Percentiles rank a stretch among this genome's conserved stretches.
phyloP scores from a whole-genome alignment of 2,329 filamentous ascomycete genomes.

The Fusarium neocosmosporiellum region DNA sequence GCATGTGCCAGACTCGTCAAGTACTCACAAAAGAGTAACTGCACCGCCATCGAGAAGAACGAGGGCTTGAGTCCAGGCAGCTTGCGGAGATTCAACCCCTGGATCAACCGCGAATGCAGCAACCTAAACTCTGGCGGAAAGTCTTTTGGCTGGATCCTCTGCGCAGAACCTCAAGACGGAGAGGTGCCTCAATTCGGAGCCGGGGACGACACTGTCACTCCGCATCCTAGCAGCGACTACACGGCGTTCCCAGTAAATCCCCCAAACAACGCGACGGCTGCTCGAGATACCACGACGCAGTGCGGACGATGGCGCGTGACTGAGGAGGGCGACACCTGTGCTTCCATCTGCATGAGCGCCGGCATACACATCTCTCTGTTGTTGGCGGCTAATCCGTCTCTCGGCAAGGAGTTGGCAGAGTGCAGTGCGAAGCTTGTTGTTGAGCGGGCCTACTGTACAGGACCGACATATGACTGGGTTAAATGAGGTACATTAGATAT shows the following conservation, averaged over 20 bases:
- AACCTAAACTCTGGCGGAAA: background rate
- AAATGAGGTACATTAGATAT: background rate
- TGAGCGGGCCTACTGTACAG: constrained; percentile 19
- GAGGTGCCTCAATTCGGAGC: constrained; percentile 7
- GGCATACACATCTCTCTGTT: constrained; percentile 19
- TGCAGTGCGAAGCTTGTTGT: constrained; percentile 9
- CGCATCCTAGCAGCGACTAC: constrained; percentile 3
- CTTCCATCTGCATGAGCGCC: constrained; percentile 12
- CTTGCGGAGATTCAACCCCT: background rate
- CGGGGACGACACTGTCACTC: constrained; percentile 8
- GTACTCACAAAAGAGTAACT: background rate
- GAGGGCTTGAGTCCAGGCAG: background rate
- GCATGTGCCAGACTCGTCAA: background rate
- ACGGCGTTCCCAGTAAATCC: constrained; percentile 2
- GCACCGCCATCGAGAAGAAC: background rate
- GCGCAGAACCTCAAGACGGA: constrained; percentile 1
- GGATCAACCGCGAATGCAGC: background rate
- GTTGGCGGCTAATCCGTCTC: constrained; percentile 14
- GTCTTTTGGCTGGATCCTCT: background rate
- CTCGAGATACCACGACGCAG: constrained; percentile 3
- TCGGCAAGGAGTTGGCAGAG: constrained; percentile 13
- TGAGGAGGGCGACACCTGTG: constrained; percentile 9
- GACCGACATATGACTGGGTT: constrained; percentile 20
- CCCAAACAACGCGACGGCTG: constrained; percentile 4
- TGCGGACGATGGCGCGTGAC: constrained; percentile 13